A percentile compares a stretch with the other conserved stretches of the same genome.
Conservation (phyloP, 495 filamentous ascomycete genomes). For the Neurospora sp. region DNA sequence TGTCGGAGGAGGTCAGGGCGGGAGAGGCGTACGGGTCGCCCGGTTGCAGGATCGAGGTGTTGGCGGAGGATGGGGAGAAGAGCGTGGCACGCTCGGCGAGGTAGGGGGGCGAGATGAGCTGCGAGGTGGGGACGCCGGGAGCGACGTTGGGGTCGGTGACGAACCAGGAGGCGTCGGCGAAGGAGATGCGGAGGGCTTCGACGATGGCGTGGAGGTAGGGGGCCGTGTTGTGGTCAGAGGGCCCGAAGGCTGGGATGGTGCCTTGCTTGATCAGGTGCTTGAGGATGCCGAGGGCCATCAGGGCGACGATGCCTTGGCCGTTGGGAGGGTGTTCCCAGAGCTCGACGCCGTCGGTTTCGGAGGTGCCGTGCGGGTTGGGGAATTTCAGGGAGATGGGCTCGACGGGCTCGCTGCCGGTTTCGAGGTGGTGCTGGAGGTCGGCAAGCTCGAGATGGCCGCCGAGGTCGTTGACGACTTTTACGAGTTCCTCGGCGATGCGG, state of each 20-base stretch:
- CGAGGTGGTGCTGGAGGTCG: conserved; percentile 67
- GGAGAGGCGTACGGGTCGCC: conserved; percentile 52
- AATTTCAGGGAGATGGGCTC: conserved; percentile 75
- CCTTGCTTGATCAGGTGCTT: conserved; percentile 67
- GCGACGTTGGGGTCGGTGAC: conserved; percentile 69
- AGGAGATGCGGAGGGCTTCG: conserved; percentile 83
- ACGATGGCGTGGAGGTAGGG: conserved; percentile 81
- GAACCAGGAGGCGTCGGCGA: conserved; percentile 85
- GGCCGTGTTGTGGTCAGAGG: conserved; percentile 59
- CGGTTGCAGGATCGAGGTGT: conserved; percentile 17
- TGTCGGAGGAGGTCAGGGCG: conserved; percentile 64
- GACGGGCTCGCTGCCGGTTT: conserved; percentile 64
- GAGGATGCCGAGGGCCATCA: conserved; percentile 88
- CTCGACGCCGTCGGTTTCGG: conserved; percentile 37
- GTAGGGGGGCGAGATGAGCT: conserved; percentile 45
- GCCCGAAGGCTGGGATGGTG: conserved; percentile 57
- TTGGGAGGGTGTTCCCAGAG: conserved; percentile 98
- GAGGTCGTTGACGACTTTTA: conserved; percentile 64
- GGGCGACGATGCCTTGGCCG: conserved; percentile 88
- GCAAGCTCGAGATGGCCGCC: conserved; percentile 72
- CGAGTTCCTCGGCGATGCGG: conserved; percentile 63
- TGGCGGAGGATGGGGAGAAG: conserved; percentile 23
- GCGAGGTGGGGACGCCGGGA: conserved; percentile 49
- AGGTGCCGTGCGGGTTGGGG: conserved; percentile 41
- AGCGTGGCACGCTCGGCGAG: conserved; percentile 30